Evolutionary conservation across 192 early-diverging fungal genomes (phyloP), one percentile per base, ranked within the genome.

Genomic region (Umbelopsis vinacea): DNA sequence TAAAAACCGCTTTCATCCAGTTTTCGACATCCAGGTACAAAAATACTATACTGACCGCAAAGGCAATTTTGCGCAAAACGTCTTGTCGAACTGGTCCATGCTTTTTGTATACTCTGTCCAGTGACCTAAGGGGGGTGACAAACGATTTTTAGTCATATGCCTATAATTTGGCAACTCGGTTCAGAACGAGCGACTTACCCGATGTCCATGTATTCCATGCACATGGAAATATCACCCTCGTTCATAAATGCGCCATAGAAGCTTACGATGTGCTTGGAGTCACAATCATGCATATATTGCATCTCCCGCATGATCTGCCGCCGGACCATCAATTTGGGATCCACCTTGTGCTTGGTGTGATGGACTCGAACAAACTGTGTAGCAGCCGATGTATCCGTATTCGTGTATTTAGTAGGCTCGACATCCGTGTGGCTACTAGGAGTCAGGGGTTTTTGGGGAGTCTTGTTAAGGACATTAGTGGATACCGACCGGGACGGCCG

Each of bases 151-250:
- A 54, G 24, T 45, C 29, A 26, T 54, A 35, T 35, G 19, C 29
- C 0, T 37, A n/a, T 4, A 8, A 53, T 14, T 52, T 46, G 17
- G 38, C 11, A 4, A 52, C 14, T 12, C 40, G 40, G 6, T 0
- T 6, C n/a, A n/a, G 40, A 43, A 6, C 6, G 11, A 43, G 0
- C 6, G 40, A 22, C 35, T 75, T 85, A 88, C 81, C 94, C 89
- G 26, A 93, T 82, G 75, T 96, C 92, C 94, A 97, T 96, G 79
- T 89, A 97, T 85, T 97, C 97, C 92, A 99, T 93, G 83, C 95
- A 97, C 72, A 98, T 93, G 45, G 90, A 94, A 67, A 99, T 89
- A 79, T 91, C 91, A 52, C 89, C 89, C 38, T 85, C 85, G 71
- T 87, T 89, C 70, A 92, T 83, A 70, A 93, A 98, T 24, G 97